Conservation (phyloP, 2,329 filamentous ascomycete species). For the Annulohypoxylon truncatum region DNA sequence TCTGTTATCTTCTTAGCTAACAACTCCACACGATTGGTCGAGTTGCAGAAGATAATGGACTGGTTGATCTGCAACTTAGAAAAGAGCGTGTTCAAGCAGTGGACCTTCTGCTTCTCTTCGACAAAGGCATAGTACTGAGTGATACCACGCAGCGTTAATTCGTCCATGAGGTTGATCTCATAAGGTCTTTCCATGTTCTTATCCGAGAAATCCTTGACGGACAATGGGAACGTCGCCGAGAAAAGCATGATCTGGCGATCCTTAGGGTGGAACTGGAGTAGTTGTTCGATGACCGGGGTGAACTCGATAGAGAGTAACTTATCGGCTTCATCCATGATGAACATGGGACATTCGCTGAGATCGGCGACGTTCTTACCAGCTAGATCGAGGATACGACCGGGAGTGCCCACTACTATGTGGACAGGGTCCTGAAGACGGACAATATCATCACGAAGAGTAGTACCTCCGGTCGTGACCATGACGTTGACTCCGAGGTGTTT, state of each 20-base stretch:
- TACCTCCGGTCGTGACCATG: conserved; percentile 99
- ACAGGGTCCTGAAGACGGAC: conserved; percentile 93
- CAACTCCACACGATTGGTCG: conserved; percentile 96
- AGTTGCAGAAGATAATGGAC: conserved; percentile 99
- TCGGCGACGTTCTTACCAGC: conserved; percentile 97
- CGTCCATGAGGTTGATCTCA: conserved; percentile 99
- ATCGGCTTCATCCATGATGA: conserved; percentile 99
- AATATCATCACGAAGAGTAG: conserved; percentile 94
- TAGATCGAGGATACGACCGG: conserved; percentile 93
- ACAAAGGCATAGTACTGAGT: conserved; percentile 99
- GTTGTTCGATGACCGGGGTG: conserved; percentile 95
- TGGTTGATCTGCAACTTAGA: conserved; percentile 99
- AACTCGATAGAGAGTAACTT: conserved; percentile 97
- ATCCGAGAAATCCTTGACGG: conserved; percentile 97
- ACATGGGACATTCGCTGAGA: conserved; percentile 94
- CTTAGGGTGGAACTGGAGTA: conserved; percentile 94
- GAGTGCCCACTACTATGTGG: conserved; percentile 97
- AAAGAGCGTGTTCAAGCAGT: conserved; percentile 98
- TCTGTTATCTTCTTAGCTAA: conserved; percentile 99
- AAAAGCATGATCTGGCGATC: conserved; percentile 99
- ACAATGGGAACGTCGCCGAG: conserved; percentile 95
- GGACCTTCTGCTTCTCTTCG: conserved; percentile 99
- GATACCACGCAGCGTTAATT: conserved; percentile 96
- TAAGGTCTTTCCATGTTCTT: conserved; percentile 97
- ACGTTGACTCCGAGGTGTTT: conserved; percentile 98